phyloP scores from a whole-genome alignment of 78 protist genomes.

The Guillardia theta region DNA sequence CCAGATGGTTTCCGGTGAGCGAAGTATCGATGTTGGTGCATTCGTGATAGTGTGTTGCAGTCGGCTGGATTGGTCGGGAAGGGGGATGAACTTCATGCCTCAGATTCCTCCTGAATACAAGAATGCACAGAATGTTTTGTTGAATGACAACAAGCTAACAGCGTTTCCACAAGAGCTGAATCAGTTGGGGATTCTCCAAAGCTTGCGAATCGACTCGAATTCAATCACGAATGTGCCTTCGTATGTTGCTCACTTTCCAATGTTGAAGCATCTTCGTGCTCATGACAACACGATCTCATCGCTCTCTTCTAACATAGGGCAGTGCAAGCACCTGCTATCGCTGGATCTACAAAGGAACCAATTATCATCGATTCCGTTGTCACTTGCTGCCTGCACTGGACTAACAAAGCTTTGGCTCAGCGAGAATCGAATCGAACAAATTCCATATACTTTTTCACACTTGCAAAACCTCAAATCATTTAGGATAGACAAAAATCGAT shows the following conservation, averaged over 20 bases:
- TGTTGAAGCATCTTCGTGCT: neutral
- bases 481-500: neutral
- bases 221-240: neutral
- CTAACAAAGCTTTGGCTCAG: neutral
- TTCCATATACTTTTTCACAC: neutral
- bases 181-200: neutral
- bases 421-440: neutral
- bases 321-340: neutral
- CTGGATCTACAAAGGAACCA: neutral
- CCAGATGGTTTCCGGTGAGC: neutral
- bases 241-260: neutral
- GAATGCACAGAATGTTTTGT: neutral
- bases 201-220: neutral
- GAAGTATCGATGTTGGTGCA: no score
- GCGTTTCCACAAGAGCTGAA: neutral
- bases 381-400: neutral
- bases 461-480: neutral
- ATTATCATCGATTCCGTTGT: neutral
- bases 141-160: neutral
- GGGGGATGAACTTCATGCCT: neutral
- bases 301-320: neutral
- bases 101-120: neutral
- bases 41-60: no score
- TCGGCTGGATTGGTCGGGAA: neutral
- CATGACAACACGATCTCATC: neutral